A percentile compares a stretch with the other conserved stretches of the same genome.
Evolutionary conservation across 257 asterid species (phyloP).

Genomic region (Hygrophila difformis): DNA sequence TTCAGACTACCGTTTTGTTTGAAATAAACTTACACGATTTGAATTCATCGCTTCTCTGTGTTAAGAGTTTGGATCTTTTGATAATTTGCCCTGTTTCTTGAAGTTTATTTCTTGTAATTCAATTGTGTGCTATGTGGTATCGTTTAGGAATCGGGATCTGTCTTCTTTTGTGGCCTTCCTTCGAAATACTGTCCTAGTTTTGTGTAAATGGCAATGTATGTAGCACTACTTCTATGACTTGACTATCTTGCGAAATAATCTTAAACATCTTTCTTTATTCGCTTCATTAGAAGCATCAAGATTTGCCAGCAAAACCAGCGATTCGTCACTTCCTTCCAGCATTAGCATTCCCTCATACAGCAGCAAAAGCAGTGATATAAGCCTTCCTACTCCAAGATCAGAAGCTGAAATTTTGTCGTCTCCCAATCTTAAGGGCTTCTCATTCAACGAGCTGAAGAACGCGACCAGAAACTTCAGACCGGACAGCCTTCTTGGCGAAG

Average conservation of each 20-base stretch:
- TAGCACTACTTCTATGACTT: not conserved
- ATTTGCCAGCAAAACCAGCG: slow-evolving; percentile 38
- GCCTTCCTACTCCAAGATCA: slow-evolving; percentile 82
- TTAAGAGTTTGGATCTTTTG: too few species aligned
- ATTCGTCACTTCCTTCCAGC: slow-evolving; percentile 40
- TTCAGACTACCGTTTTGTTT: too few species aligned
- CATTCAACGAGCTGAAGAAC: slow-evolving; percentile 64
- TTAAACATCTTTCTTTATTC: slow-evolving; percentile 1
- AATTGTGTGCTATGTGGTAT: too few species aligned
- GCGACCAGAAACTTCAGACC: slow-evolving; percentile 89
- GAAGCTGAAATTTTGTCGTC: slow-evolving; percentile 74
- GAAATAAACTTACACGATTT: too few species aligned
- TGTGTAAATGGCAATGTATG: not conserved
- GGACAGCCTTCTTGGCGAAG: slow-evolving; percentile 95
- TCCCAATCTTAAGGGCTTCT: slow-evolving; percentile 68
- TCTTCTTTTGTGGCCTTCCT: not conserved
- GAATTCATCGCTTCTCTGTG: too few species aligned
- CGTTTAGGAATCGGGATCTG: too few species aligned
- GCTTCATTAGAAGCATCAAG: slow-evolving; percentile 40
- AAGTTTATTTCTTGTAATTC: too few species aligned
- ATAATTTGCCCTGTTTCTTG: too few species aligned
- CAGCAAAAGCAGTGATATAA: slow-evolving; percentile 44
- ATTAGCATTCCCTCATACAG: slow-evolving; percentile 49
- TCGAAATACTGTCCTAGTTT: too few species aligned
- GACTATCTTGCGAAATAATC: too few species aligned